phyloP scores from a whole-genome alignment of 495 filamentous ascomycete genomes.

The Talaromyces wortmannii region DNA sequence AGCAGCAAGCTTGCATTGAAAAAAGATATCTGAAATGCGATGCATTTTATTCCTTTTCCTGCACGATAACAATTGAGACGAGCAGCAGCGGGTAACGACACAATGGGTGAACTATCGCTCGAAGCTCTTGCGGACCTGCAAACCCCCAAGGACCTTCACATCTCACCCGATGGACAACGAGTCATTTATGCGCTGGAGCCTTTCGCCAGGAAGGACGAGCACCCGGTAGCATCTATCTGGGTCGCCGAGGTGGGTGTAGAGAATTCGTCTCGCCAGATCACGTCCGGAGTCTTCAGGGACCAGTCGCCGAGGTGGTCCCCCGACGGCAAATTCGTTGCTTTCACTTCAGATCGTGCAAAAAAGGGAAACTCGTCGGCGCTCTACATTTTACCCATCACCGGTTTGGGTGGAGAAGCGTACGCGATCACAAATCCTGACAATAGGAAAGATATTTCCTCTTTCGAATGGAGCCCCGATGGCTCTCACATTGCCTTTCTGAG shows the following conservation, averaged over 20 bases:
- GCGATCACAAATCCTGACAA: conserved; percentile 10
- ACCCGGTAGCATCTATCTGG: conserved; percentile 10
- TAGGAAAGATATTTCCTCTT: conserved; percentile 6
- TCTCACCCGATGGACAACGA: conserved; percentile 12
- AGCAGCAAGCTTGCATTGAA: background rate
- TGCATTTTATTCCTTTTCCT: background rate
- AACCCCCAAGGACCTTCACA: conserved; percentile 7
- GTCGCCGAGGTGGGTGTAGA: conserved; percentile 11
- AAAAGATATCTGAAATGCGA: background rate
- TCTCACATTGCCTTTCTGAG: conserved; percentile 15
- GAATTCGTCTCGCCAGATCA: conserved; percentile 13
- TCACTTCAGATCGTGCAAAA: conserved; percentile 15
- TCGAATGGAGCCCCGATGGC: conserved; percentile 14
- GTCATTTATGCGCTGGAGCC: conserved; percentile 9
- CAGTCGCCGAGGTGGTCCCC: conserved; percentile 10
- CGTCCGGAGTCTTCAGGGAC: conserved; percentile 12
- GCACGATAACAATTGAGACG: background rate
- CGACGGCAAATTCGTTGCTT: conserved; percentile 10
- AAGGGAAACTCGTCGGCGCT: conserved; percentile 13
- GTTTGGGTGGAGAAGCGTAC: conserved; percentile 3
- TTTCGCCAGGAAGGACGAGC: conserved; percentile 6
- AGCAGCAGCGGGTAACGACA: background rate
- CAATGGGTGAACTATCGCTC: background rate
- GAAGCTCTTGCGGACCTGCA: conserved; percentile 11
- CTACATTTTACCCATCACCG: conserved; percentile 7